Conservation (phyloP, 345 rosid genomes). For the Eucalyptus regnans region DNA sequence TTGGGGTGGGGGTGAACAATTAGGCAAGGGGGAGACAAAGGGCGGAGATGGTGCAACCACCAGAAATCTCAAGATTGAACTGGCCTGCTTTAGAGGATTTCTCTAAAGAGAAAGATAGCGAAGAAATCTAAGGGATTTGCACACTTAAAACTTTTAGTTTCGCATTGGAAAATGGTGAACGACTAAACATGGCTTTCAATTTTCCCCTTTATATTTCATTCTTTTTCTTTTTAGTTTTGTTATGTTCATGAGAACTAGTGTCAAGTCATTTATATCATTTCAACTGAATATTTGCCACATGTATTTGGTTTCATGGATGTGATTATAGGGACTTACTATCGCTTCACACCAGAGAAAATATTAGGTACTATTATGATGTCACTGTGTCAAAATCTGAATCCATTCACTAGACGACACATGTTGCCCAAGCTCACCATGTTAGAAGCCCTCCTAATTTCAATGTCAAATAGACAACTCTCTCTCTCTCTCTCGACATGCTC, state of each 20-base stretch:
- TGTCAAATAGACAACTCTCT: neutral
- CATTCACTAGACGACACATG: neutral
- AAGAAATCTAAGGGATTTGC: neutral
- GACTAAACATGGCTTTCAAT: neutral
- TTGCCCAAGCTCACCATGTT: neutral
- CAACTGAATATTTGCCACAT: no score
- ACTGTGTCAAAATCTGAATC: no score
- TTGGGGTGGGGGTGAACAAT: neutral
- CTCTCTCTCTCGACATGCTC: no score
- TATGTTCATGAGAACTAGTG: no score
- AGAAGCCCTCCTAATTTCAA: neutral
- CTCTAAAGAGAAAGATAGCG: neutral
- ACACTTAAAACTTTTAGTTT: neutral
- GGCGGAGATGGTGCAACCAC: neutral
- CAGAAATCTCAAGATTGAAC: rapidly evolving
- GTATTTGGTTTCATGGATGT: neutral
- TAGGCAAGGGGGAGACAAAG: neutral
- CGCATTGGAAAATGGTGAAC: neutral
- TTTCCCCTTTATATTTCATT: neutral
- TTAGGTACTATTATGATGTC: no score
- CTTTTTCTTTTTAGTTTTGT: no score
- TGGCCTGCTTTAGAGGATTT: neutral
- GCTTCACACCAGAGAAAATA: neutral
- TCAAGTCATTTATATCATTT: no score
- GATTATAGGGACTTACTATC: neutral